Percentiles rank a stretch among this genome's conserved stretches.
Conservation (phyloP, 495 filamentous ascomycete genomes). For the Ascodesmis nigricans region DNA sequence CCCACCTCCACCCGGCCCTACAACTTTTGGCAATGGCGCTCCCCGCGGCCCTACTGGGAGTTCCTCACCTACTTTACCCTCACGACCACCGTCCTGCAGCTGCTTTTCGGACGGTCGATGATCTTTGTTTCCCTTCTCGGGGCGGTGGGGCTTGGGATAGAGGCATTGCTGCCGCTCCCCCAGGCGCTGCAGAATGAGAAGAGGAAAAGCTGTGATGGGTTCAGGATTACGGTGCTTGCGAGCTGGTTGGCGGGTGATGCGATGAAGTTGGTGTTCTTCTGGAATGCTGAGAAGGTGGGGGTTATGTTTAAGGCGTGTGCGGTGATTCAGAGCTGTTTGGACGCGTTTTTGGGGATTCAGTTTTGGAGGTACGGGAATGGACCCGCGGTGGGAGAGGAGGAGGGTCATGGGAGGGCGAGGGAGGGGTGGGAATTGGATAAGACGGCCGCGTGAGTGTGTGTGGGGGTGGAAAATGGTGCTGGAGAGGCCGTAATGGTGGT, state of each 20-base stretch:
- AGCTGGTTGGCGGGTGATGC: conserved; percentile 80
- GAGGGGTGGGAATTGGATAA: too few relatives aligned
- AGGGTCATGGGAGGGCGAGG: not conserved
- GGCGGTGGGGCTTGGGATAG: conserved; percentile 63
- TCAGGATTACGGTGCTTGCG: conserved; percentile 62
- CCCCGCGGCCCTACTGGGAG: conserved; percentile 74
- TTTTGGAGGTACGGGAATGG: conserved; percentile 62
- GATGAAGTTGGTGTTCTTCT: conserved; percentile 95
- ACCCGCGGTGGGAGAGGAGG: conserved; percentile 1
- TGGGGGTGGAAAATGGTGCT: too few relatives aligned
- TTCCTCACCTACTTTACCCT: conserved; percentile 54
- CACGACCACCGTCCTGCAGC: conserved; percentile 42
- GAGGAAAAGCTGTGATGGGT: conserved; percentile 65
- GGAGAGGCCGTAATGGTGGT: too few relatives aligned
- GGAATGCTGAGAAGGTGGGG: conserved; percentile 52
- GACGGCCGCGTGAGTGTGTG: too few relatives aligned
- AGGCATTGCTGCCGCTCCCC: conserved; percentile 74
- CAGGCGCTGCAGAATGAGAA: conserved; percentile 67
- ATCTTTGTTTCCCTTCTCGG: conserved; percentile 53
- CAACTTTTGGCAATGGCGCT: conserved; percentile 87
- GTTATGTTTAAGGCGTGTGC: conserved; percentile 81
- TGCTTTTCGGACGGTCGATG: conserved; percentile 45
- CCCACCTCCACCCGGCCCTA: conserved; percentile 39
- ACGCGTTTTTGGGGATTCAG: conserved; percentile 62
- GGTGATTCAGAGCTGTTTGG: conserved; percentile 74